A percentile compares a stretch with the other conserved stretches of the same genome.
phyloP scores from a whole-genome alignment of 345 rosid species.

The Boechera retrofracta region DNA sequence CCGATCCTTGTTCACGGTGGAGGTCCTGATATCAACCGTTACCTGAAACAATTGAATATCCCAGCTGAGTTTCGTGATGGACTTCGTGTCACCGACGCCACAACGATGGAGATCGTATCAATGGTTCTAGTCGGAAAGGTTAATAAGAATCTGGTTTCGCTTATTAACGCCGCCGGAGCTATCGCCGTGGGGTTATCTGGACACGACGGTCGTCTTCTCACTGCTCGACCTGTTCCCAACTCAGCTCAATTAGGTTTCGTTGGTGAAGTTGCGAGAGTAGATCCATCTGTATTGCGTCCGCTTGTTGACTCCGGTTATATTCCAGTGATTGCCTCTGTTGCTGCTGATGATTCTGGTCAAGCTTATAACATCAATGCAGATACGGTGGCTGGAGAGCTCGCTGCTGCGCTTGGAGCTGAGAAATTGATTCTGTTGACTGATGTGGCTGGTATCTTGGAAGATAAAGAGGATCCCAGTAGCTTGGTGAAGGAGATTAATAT shows the following conservation, averaged over 20 bases:
- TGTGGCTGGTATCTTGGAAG: slow-evolving; percentile 78
- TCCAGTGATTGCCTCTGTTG: slow-evolving; percentile 93
- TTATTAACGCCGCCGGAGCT: slow-evolving; percentile 81
- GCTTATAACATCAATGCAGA: slow-evolving; percentile 92
- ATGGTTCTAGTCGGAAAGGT: slow-evolving; percentile 94
- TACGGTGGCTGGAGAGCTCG: slow-evolving; percentile 93
- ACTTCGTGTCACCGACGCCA: slow-evolving; percentile 85
- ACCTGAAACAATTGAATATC: slow-evolving; percentile 70
- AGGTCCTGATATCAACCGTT: slow-evolving; percentile 85
- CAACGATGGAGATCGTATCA: slow-evolving; percentile 94
- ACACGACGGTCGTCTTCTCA: slow-evolving; percentile 84
- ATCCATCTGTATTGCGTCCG: slow-evolving; percentile 62
- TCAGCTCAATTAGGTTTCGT: slow-evolving; percentile 79
- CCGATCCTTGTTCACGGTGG: slow-evolving; percentile 94
- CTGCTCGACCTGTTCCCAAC: slow-evolving; percentile 75
- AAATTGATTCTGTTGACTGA: slow-evolving; percentile 86
- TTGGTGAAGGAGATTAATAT: slow-evolving; percentile 87
- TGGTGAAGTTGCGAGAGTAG: slow-evolving; percentile 80
- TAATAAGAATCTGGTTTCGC: slow-evolving; percentile 78
- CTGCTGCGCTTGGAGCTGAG: slow-evolving; percentile 93
- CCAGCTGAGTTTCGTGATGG: slow-evolving; percentile 76
- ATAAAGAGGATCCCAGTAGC: slow-evolving; percentile 65
- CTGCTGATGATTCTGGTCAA: slow-evolving; percentile 76
- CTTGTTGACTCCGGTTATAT: slow-evolving; percentile 66
- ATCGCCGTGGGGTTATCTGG: slow-evolving; percentile 89